Evolutionary conservation across 2,329 filamentous ascomycete species (phyloP).

Genomic region (Ceratocystis colombiana): DNA sequence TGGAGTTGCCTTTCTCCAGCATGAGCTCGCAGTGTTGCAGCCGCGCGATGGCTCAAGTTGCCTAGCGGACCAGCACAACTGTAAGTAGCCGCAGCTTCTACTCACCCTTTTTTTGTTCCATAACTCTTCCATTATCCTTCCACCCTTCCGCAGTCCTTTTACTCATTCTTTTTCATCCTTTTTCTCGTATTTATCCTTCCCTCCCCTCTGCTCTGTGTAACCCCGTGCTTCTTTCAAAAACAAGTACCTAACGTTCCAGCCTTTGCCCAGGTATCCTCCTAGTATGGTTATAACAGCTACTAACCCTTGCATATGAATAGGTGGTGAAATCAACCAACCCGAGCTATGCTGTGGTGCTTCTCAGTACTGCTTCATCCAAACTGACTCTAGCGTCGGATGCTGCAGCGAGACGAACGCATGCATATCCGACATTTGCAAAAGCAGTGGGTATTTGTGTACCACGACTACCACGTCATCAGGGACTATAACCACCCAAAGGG

Average conservation of each 20-base stretch:
- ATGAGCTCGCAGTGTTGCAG: conserved; percentile 10
- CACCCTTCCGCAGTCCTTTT: neutral
- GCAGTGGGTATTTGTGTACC: conserved; percentile 30
- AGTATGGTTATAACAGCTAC: neutral
- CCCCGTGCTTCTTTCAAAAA: neutral
- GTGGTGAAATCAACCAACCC: conserved; percentile 36
- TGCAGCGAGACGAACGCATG: conserved; percentile 39
- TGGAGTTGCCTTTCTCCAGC: conserved; percentile 9
- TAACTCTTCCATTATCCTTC: neutral
- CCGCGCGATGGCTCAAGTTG: conserved; percentile 10
- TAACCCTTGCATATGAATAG: conserved; percentile 29
- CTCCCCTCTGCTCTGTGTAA: neutral
- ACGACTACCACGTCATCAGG: conserved; percentile 28
- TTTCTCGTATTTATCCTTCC: neutral
- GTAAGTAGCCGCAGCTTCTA: neutral
- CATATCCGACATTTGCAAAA: conserved; percentile 33
- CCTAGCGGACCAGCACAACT: conserved; percentile 13
- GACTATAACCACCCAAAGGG: conserved; percentile 27
- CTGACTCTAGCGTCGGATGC: conserved; percentile 33
- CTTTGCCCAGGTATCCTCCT: neutral
- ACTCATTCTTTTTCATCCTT: neutral
- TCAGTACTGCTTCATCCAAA: conserved; percentile 39
- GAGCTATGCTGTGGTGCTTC: conserved; percentile 38
- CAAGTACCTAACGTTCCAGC: neutral
- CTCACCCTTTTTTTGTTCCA: neutral